Percentiles rank a stretch among this genome's conserved stretches.
Evolutionary conservation across 345 rosid species (phyloP).

Genomic region (Leavenworthia alabamica): DNA sequence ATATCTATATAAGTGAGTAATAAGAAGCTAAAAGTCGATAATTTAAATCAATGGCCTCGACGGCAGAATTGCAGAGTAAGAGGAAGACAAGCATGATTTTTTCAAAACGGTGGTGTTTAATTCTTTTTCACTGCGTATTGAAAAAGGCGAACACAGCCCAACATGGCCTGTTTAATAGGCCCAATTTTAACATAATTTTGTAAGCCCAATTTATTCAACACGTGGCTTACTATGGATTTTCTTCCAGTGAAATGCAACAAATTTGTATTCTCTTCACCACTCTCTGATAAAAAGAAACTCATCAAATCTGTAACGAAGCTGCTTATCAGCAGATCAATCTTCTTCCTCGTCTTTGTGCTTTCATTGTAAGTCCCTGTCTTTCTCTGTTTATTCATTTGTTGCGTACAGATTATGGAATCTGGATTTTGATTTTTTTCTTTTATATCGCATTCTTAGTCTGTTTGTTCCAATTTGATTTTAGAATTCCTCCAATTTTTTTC

Average conservation of each 20-base stretch:
- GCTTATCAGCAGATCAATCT: background rate
- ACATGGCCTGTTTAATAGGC: background rate
- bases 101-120: too few species aligned
- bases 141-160: too few species aligned
- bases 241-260: background rate
- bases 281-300: background rate
- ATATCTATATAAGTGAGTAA: background rate
- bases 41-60: too few species aligned
- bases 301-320: constrained; percentile 3
- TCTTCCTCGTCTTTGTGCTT: background rate
- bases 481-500: background rate
- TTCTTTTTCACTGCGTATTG: too few species aligned
- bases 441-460: background rate
- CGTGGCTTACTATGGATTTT: background rate
- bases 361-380: background rate
- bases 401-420: background rate
- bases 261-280: background rate
- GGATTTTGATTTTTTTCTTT: background rate
- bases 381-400: background rate
- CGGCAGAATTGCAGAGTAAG: too few species aligned
- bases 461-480: background rate
- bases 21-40: background rate
- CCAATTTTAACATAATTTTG: background rate
- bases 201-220: background rate
- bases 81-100: too few species aligned